Conservation (phyloP, 2,329 filamentous ascomycete genomes). For the Diaporthe batatas region DNA sequence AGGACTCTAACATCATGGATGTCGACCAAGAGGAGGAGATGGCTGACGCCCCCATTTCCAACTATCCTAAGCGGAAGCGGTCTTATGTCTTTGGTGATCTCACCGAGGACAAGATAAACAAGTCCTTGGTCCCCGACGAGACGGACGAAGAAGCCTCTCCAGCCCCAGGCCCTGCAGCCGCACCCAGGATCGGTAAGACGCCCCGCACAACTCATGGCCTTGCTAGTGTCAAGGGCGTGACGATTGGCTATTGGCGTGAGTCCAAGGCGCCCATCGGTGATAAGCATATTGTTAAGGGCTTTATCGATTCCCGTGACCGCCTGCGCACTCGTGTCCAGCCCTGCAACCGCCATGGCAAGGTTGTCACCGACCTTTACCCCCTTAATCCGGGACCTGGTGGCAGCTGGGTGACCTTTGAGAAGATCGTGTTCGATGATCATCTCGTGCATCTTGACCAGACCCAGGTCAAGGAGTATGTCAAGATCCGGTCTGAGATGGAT, state of each 20-base stretch:
- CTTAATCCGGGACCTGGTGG: constrained; percentile 71
- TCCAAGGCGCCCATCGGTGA: constrained; percentile 63
- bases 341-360: constrained; percentile 61
- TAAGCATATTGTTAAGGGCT: constrained; percentile 72
- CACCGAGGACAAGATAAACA: constrained; percentile 62
- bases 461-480: constrained; percentile 74
- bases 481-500: constrained; percentile 60
- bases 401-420: constrained; percentile 75
- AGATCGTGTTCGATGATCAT: constrained; percentile 70
- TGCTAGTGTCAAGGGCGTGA: constrained; percentile 59
- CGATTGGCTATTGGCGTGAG: constrained; percentile 72
- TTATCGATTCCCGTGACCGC: constrained; percentile 72
- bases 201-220: constrained; percentile 48
- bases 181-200: constrained; percentile 3
- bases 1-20: constrained; percentile 45
- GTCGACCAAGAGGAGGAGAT: background rate
- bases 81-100: constrained; percentile 63
- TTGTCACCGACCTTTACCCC: constrained; percentile 60
- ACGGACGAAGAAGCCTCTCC: constrained; percentile 44
- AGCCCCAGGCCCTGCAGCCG: constrained; percentile 42
- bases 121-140: constrained; percentile 50
- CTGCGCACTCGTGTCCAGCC: constrained; percentile 71
- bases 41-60: background rate
- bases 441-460: constrained; percentile 68
- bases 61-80: constrained; percentile 70